A percentile compares a stretch with the other conserved stretches of the same genome.
phyloP scores from a whole-genome alignment of 2,329 filamentous ascomycete genomes.

The Exophiala alcalophila region DNA sequence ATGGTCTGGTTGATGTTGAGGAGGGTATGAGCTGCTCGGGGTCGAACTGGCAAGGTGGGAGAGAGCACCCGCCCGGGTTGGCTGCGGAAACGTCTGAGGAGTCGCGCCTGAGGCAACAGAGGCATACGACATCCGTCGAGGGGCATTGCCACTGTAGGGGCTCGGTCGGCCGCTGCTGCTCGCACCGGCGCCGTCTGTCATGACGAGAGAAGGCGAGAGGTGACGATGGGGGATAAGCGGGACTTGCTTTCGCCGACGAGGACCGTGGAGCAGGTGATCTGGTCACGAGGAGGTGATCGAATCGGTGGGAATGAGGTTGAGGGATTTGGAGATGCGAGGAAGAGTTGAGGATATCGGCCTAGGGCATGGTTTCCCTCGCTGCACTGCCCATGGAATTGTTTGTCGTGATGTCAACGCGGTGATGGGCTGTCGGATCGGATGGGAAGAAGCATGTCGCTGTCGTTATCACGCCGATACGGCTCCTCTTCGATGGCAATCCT shows the following conservation, averaged over 20 bases:
- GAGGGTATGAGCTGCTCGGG: constrained; percentile 36
- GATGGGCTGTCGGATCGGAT: neutral
- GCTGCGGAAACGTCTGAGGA: constrained; percentile 41
- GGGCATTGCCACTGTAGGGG: constrained; percentile 19
- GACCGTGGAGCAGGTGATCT: constrained; percentile 1
- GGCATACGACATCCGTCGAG: constrained; percentile 59
- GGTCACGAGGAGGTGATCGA: constrained; percentile 17
- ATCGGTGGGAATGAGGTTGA: constrained; percentile 1
- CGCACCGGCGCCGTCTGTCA: constrained; percentile 22
- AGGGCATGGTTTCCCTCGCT: constrained; percentile 5
- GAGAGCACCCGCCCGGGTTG: constrained; percentile 40
- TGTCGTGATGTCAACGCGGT: neutral
- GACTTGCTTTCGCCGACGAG: neutral
- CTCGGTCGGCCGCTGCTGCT: constrained; percentile 16
- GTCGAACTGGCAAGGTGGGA: constrained; percentile 33
- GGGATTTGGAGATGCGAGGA: constrained; percentile 1
- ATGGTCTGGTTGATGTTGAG: constrained; percentile 36
- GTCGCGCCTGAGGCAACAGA: constrained; percentile 56
- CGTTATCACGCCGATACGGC: constrained; percentile 21
- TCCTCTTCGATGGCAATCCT: constrained; percentile 15
- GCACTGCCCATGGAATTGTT: neutral
- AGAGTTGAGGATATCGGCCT: neutral
- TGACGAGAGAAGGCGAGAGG: constrained; percentile 1
- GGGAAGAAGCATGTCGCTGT: constrained; percentile 7
- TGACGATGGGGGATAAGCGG: neutral